Conservation (phyloP, 257 asterid genomes). For the Solanum bukasovii region DNA sequence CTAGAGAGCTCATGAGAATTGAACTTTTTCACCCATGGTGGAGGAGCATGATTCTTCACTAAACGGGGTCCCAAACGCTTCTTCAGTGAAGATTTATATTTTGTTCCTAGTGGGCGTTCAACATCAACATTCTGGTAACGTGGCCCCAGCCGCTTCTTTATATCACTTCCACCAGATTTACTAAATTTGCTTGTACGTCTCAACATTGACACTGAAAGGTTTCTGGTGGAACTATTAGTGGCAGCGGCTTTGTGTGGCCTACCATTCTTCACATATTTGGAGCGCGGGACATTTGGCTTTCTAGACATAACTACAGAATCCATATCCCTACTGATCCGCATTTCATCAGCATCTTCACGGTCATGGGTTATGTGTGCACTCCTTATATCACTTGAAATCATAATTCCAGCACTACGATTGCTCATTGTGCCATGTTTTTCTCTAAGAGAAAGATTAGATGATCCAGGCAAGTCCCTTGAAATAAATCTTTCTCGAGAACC, state of each 20-base stretch:
- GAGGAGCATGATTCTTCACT: conserved; percentile 18
- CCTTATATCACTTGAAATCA: conserved; percentile 29
- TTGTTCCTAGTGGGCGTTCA: conserved; percentile 28
- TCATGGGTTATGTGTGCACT: conserved; percentile 27
- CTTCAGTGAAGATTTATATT: conserved; percentile 35
- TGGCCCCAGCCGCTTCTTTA: conserved; percentile 59
- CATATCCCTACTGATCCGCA: conserved; percentile 13
- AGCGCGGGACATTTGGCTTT: conserved; percentile 14
- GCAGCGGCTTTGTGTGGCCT: conserved; percentile 7
- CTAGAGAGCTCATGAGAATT: conserved; percentile 7
- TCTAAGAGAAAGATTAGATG: conserved; percentile 16
- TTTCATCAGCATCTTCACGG: conserved; percentile 7
- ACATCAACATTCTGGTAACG: conserved; percentile 32
- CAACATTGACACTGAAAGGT: conserved; percentile 11
- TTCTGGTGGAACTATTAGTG: conserved; percentile 13
- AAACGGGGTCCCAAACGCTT: conserved; percentile 44
- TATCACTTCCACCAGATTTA: conserved; percentile 30
- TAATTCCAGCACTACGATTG: conserved; percentile 17
- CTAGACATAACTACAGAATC: conserved; percentile 10
- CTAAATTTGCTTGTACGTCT: conserved; percentile 11
- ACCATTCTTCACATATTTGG: conserved; percentile 15
- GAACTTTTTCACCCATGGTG: conserved; percentile 41
- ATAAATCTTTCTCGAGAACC: conserved; percentile 19
- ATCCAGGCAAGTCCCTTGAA: conserved; percentile 19
- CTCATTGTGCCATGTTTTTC: conserved; percentile 13